Conservation (phyloP, 1,139 yeast species). For the Geotrichum fermentans region DNA sequence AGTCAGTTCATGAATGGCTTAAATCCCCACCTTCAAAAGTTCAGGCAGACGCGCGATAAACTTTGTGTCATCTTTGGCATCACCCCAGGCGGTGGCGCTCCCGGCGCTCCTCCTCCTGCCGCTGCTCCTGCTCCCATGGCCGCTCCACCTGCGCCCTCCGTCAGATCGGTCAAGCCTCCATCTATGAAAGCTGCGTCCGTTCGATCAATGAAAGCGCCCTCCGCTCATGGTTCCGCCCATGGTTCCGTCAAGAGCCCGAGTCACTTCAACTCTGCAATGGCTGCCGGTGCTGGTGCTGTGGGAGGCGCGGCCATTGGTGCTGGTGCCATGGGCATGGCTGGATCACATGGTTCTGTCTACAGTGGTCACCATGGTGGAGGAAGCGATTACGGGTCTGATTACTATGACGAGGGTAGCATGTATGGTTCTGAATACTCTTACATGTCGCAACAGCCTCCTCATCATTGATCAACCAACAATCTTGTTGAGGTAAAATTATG, state of each 20-base stretch:
- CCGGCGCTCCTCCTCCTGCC: constrained; percentile 20
- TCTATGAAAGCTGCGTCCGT: constrained; percentile 7
- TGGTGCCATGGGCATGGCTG: constrained; percentile 10
- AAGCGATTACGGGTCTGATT: not conserved
- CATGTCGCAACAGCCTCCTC: not conserved
- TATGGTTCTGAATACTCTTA: not conserved
- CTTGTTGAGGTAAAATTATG: no score
- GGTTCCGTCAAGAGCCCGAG: not conserved
- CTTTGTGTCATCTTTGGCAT: constrained; percentile 32
- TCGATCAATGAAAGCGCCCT: constrained; percentile 2
- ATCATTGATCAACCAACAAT: not conserved
- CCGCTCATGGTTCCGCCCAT: constrained; percentile 7
- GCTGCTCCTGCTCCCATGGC: constrained; percentile 22
- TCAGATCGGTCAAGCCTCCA: constrained; percentile 13
- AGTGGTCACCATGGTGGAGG: not conserved
- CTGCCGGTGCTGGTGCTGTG: constrained; percentile 17
- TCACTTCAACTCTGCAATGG: constrained; percentile 7
- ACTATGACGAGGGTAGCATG: constrained; percentile 1
- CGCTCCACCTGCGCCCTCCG: constrained; percentile 25
- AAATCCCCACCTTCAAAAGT: constrained; percentile 42
- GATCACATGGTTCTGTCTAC: not conserved
- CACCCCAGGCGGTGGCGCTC: constrained; percentile 28
- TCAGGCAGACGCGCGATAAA: constrained; percentile 23
- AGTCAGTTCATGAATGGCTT: constrained; percentile 46
- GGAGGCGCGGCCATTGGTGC: constrained; percentile 17